Base-by-base conservation (phyloP, 257 asterid species). In the Handroanthus guayacan region DNA sequence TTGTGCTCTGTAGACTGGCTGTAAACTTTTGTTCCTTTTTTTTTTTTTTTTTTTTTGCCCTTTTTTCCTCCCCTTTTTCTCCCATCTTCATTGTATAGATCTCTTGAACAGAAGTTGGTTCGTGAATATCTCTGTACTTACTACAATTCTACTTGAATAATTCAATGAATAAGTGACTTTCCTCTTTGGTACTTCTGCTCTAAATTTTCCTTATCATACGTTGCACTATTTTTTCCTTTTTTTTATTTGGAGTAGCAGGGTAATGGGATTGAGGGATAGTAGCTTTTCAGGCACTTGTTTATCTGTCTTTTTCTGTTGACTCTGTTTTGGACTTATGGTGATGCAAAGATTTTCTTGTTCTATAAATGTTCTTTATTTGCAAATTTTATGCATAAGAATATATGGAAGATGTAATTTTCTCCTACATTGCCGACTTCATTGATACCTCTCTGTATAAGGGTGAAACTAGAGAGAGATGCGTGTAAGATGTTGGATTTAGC, bases 81-180 rank as follows among this genome's bases (percentile, higher is more conserved):
- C 44, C 70, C 51, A 43, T 39, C 12, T 61, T 54, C 56, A 20
- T 74, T 78, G 84, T 58, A 55, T 74, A 81, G 76, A 64, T 61
- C 62, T 54, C 57, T 72, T 60, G 78, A 79, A 78, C 38, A 73
- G 47, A 71, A 64, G 74, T 65, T 51, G 54, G 71, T 75, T 51
- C 62, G 63, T 80, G 68, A 66, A 47, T 64, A 54, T 66, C 56
- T 18, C 55, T 81, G 82, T 81, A 81, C 81, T 56, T 71, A 34
- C 38, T 14, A 48, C 45, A 52, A 56, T 57, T 48, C 68, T 77
- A 17, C 43, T 71, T 52, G 44, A 61, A 55, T 69, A 67, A 37
- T 34, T 43, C 39, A 65, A 38, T 81, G 38, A 67, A 44, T 44
- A 66, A 34, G 18, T 31, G 45, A 51, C 43, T 34, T 10, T 74